Conservation (phyloP, 2,329 filamentous ascomycete species). For the Sporothrix globosa region DNA sequence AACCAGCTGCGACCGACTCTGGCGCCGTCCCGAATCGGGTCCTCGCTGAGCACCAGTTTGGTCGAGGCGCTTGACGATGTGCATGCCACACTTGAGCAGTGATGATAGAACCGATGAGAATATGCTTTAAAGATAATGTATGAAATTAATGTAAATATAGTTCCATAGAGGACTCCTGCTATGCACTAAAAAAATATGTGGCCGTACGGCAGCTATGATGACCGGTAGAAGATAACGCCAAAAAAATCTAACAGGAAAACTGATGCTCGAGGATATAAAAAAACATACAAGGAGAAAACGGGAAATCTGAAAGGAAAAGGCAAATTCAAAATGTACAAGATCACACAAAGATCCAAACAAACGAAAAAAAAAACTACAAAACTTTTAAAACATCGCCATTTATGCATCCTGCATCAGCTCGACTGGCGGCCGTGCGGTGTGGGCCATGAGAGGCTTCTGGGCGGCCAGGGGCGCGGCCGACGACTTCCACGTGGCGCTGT, state of each 20-base stretch:
- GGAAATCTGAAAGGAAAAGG: background rate
- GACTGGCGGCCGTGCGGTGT: conserved; percentile 65
- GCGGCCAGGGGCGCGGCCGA: background rate
- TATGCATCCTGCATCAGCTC: conserved; percentile 62
- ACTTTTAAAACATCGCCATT: background rate
- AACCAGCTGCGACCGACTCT: conserved; percentile 46
- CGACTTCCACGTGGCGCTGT: conserved; percentile 27
- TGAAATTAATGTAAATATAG: background rate
- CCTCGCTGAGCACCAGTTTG: conserved; percentile 39
- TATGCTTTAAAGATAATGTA: background rate
- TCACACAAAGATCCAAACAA: background rate
- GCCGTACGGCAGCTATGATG: conserved; percentile 6
- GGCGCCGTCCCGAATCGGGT: conserved; percentile 33
- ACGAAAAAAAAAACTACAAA: background rate
- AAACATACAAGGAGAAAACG: background rate
- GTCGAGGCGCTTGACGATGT: conserved; percentile 53
- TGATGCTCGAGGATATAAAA: conserved; percentile 5
- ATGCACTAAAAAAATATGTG: background rate
- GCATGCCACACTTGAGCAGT: conserved; percentile 36
- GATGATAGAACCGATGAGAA: background rate
- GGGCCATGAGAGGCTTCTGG: conserved; percentile 56
- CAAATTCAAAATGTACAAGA: conserved; percentile 18
- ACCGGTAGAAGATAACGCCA: background rate
- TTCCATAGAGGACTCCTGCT: background rate
- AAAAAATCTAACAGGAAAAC: background rate